A percentile compares a stretch with the other conserved stretches of the same genome.
Evolutionary conservation across 2,329 filamentous ascomycete genomes (phyloP).

Genomic region (Beauveria brongniartii): DNA sequence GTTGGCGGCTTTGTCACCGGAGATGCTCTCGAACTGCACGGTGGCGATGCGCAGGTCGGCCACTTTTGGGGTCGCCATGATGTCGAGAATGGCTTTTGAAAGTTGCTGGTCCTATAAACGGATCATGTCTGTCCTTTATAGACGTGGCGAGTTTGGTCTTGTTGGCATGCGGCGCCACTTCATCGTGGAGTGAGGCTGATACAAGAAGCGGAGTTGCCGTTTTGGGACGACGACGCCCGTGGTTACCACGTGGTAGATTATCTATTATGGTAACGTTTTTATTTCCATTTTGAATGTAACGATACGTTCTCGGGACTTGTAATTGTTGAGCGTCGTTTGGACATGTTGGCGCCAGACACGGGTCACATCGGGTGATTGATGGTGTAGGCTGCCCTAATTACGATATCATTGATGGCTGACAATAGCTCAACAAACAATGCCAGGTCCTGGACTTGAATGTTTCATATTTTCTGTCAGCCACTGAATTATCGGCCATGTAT

Average conservation of each 20-base stretch:
- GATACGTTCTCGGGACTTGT: background rate
- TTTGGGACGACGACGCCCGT: background rate
- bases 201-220: background rate
- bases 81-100: background rate
- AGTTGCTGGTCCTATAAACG: background rate
- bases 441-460: too few relatives aligned
- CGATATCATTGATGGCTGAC: too few relatives aligned
- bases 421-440: too few relatives aligned
- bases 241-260: background rate
- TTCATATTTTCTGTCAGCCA: too few relatives aligned
- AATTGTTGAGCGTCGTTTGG: too few relatives aligned
- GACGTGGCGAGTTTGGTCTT: too few relatives aligned
- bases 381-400: too few relatives aligned
- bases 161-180: background rate
- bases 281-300: background rate
- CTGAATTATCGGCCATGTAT: too few relatives aligned
- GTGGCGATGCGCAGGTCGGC: slow-evolving; percentile 10
- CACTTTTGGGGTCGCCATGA: background rate
- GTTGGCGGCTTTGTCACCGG: slow-evolving; percentile 13
- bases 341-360: too few relatives aligned
- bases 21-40: slow-evolving; percentile 12
- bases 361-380: too few relatives aligned
- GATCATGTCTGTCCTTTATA: background rate
- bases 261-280: too few relatives aligned
- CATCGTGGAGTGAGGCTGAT: background rate